These are phyloP conservation scores for Hibiscus mutabilis DNA, from an alignment of 345 rosid species.

Conservation along the genomic window DNA sequence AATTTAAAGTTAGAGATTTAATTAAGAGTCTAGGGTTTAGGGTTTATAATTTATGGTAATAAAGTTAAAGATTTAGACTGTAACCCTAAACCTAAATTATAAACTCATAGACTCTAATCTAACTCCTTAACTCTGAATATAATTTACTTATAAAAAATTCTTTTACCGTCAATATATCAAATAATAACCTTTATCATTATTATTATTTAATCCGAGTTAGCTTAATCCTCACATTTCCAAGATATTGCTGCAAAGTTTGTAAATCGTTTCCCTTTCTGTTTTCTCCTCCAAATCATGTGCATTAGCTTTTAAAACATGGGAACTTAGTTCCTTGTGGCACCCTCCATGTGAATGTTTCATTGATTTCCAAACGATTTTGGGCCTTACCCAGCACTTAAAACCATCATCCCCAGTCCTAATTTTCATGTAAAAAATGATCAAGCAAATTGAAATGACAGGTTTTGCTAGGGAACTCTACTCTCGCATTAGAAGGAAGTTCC, in stretches of 20 bases:
- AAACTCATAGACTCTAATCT: too few species aligned
- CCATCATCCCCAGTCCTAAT: neutral
- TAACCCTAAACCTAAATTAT: too few species aligned
- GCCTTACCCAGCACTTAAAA: neutral
- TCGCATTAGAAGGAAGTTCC: conserved; percentile 14
- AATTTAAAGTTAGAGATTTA: too few species aligned
- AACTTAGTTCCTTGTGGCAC: neutral
- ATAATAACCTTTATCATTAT: too few species aligned
- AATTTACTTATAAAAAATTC: too few species aligned
- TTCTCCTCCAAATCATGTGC: neutral
- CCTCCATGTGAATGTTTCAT: conserved; percentile 15
- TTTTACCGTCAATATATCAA: too few species aligned
- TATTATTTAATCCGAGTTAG: too few species aligned
- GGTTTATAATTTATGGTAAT: too few species aligned
- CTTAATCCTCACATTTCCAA: neutral
- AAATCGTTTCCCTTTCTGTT: neutral
- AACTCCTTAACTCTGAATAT: too few species aligned
- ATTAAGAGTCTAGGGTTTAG: too few species aligned
- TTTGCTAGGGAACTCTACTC: conserved; percentile 13
- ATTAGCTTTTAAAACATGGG: neutral
- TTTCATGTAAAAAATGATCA: conserved; percentile 8
- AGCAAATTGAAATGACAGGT: conserved; percentile 12
- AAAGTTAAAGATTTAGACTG: too few species aligned
- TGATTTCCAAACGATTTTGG: conserved; percentile 9
- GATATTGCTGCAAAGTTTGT: neutral